Evolutionary conservation across 2,329 filamentous ascomycete species (phyloP), one percentile per base, ranked within the genome.

Genomic region (Neonectria hederae): DNA sequence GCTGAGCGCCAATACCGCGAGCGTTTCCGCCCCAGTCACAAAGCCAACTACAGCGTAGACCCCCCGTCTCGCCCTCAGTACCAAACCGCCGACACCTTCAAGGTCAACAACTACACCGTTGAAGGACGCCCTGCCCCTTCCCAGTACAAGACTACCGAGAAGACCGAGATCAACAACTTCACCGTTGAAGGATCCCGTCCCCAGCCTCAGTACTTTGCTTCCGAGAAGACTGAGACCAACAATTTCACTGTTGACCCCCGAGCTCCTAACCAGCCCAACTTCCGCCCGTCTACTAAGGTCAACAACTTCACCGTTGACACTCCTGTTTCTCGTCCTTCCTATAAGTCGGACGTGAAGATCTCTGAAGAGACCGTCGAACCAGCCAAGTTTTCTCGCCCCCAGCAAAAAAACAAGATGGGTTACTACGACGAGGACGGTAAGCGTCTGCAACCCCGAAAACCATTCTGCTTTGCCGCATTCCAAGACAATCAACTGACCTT

Each of bases 1-100:
- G 87, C 87, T 76, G 89, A 91, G 81, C 87, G 86, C 80, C 84
- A 89, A 80, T 90, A 90, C 79, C 88, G 88, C 76, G 81, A 87
- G 77, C 86, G 86, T 70, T 82, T 84, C 80, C 86, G 87, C 72
- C 83, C 85, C 71, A 79, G 76, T 21, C 38, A 19, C 5, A 76
- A 51, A 51, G 83, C 82, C 78, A 73, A 78, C 67, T 72, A 77
- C 69, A 75, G 76, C 57, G 75, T 77, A 73, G 77, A 80, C 72
- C 68, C 70, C 65, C 63, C 73, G 65, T 70, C 70, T 62, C 72
- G 76, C 65, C 78, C 74, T 69, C 76, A 78, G 71, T 75, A 77
- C 72, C 65, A 74, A 55, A 49, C 70, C 35, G 62, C 67, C 46
- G 63, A 73, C 59, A 68, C 72, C 68, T 73, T 70, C 58, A 66